Base-by-base conservation (phyloP, 2,329 filamentous ascomycete species). In the Rosellinia necatrix region DNA sequence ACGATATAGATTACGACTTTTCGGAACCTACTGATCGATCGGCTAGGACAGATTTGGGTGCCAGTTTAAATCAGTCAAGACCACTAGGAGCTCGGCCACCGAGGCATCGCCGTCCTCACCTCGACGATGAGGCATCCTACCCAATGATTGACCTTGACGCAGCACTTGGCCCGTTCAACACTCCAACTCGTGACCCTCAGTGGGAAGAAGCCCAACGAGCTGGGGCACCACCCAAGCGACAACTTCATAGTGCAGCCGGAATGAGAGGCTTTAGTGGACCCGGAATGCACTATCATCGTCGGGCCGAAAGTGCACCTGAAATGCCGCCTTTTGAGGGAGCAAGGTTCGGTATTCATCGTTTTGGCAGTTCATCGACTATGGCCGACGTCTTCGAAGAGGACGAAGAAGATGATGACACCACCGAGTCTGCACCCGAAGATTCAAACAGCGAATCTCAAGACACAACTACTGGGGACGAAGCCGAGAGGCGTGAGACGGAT, bases 91-190 rank as follows among this genome's bases (percentile, higher is more conserved):
- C 75, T 66, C 76, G 75, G 38, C 72, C 76, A 63, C 56, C 71
- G 34, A 72, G 72, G 24, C 69, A 67, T 4, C 63, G 68, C 15
- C 66, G 65, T 59, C 73, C 64, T 37, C 72, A 72, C 2, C 79
- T 24, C 6, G 57, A 84, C 7, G 84, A 87, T 42, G 90, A 96
- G 56, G 72, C 83, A 3, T 81, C 87, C 49, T 90, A 86, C 67
- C 87, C 90, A 6, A 88, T 97, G 72, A 96, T 99, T 61, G 94
- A 99, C 71, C 78, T 99, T 37, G 94, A 99, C 74, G 93, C 92
- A 15, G 94, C 93, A 22, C 81, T 97, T 1, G 92, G 92, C 1
- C 92, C 93, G 0, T 96, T 96, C 73, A 94, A 96, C 66, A 96
- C 92, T 0, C 89, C 90, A 22, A 78, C 77, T 27, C 78, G 79